Evolutionary conservation across 1,139 yeast genomes (phyloP), one percentile per base, ranked within the genome.

Genomic region (Geotrichum siamense): DNA sequence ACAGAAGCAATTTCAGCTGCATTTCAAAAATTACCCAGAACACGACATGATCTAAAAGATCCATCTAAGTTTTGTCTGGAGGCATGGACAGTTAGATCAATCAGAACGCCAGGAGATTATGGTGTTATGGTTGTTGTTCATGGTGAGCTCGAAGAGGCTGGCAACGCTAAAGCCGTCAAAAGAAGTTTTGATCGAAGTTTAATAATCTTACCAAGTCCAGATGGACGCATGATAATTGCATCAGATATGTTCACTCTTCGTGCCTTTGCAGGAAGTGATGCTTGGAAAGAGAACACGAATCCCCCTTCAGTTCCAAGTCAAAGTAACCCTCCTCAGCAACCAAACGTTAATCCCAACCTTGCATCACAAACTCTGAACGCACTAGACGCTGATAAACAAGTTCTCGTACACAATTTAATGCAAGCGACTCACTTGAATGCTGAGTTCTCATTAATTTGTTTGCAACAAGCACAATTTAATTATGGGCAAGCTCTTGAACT

Each of bases 141-240:
- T 64, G 99, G 99, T 2, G 79, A 76, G 45, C 89, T 78, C 60
- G 79, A 76, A 43, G 97, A 91, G 44, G 62, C 61, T 63, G 39
- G 79, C 65, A 5, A 70, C 68, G 12, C 13, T 5, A n/a, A n/a
- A n/a, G 9, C 75, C 69, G 35, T 61, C 53, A 45, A 34, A 38
- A 81, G 91, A 59, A 76, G 91, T n/a, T 91, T 91, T 62, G 97
- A 91, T 62, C 74, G 98, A 58, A 73, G 82, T 0, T 79, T 91
- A 61, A 70, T 85, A n/a, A 76, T 86, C 25, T 47, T 66, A 17
- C 93, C 91, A 1, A 6, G n/a, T 12, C 76, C 79, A 15, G 71
- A 72, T 51, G 86, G 85, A 3, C 67, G 76, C 35, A 78, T 85
- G 71, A 70, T 89, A 17, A 79, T 91, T 27, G 96, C 95, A 12